Evolutionary conservation across 2,329 filamentous ascomycete genomes (phyloP).

Genomic region (Calonectria honghensis): DNA sequence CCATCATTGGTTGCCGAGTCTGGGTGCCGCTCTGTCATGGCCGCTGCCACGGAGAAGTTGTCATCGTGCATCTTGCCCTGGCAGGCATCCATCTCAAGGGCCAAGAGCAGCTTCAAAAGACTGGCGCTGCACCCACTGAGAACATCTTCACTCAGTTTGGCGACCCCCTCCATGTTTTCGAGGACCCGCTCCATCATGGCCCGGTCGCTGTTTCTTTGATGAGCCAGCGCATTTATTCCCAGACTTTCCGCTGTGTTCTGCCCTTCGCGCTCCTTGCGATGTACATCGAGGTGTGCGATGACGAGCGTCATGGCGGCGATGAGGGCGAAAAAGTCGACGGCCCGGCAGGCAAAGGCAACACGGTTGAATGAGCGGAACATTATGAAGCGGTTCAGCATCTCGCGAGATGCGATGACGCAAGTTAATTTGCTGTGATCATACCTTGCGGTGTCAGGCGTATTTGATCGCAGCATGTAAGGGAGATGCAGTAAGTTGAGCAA

Average conservation of each 20-base stretch:
- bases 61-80: conserved; percentile 7
- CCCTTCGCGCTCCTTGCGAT: not conserved
- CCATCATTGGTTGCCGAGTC: conserved; percentile 48
- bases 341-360: conserved; percentile 57
- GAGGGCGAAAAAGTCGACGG: conserved; percentile 62
- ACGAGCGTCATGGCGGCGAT: conserved; percentile 61
- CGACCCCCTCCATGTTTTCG: conserved; percentile 41
- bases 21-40: conserved; percentile 57
- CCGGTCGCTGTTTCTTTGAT: conserved; percentile 30
- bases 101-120: conserved; percentile 11
- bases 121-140: conserved; percentile 21
- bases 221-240: conserved; percentile 15
- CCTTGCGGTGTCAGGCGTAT: conserved; percentile 33
- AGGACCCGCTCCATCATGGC: conserved; percentile 42
- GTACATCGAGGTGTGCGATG: conserved; percentile 51
- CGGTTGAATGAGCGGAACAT: conserved; percentile 57
- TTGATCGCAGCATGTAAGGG: conserved; percentile 60
- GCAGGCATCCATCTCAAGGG: conserved; percentile 14
- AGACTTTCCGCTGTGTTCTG: not conserved
- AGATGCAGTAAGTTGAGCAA: conserved; percentile 64
- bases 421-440: conserved; percentile 60
- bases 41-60: conserved; percentile 44
- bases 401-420: conserved; percentile 62
- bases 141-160: conserved; percentile 5
- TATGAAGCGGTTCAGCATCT: conserved; percentile 61